phyloP scores from a whole-genome alignment of 2,329 filamentous ascomycete species.

The Botryosphaeria dothidea region DNA sequence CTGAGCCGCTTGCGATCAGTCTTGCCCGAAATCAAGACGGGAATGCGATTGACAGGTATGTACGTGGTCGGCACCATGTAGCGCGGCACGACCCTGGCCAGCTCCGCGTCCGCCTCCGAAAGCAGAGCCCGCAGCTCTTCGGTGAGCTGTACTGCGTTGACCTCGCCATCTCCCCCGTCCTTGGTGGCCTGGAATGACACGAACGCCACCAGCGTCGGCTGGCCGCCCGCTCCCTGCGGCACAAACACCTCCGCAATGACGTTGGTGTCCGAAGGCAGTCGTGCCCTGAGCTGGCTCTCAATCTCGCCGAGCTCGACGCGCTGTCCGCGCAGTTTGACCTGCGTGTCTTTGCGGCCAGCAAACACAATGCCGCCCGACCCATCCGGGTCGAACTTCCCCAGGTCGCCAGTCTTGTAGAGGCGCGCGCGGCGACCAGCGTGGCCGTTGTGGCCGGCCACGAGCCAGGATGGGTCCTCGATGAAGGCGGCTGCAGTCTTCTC shows the following conservation, averaged over 20 bases:
- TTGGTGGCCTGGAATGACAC: conserved; percentile 25
- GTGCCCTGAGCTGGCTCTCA: conserved; percentile 35
- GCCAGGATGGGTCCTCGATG: conserved; percentile 27
- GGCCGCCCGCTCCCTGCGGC: conserved; percentile 21
- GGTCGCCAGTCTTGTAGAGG: conserved; percentile 20
- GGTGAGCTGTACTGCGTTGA: conserved; percentile 18
- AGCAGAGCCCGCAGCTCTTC: neutral
- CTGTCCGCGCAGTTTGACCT: conserved; percentile 50
- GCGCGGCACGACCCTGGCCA: conserved; percentile 25
- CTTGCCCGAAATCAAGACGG: conserved; percentile 49
- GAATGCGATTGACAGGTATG: conserved; percentile 45
- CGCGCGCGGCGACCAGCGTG: conserved; percentile 61
- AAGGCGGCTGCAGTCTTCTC: conserved; percentile 34
- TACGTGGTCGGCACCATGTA: conserved; percentile 47
- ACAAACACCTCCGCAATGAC: conserved; percentile 51
- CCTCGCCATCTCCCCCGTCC: conserved; percentile 19
- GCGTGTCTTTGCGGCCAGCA: conserved; percentile 63
- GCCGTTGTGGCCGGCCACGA: conserved; percentile 45
- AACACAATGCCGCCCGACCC: conserved; percentile 54
- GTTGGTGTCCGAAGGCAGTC: neutral
- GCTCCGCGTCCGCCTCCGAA: conserved; percentile 11
- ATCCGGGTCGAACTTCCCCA: conserved; percentile 32
- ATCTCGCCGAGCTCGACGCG: conserved; percentile 43
- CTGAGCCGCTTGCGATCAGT: conserved; percentile 27
- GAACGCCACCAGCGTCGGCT: conserved; percentile 36